Evolutionary conservation across 2,329 filamentous ascomycete species (phyloP).

Genomic region (Aspergillus quadrilineatus): DNA sequence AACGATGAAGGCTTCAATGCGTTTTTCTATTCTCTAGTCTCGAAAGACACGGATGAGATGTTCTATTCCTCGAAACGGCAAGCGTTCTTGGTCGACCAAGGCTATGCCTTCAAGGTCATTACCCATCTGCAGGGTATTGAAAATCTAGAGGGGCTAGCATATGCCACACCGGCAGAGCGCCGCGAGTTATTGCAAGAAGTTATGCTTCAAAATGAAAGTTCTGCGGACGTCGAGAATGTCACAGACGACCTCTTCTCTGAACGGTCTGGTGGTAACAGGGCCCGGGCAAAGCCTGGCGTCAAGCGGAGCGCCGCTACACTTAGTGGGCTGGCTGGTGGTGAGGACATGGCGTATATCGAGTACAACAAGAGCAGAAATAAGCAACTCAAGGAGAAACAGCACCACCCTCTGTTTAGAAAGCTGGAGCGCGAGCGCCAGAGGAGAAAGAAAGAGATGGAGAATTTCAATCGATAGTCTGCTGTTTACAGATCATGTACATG

Average conservation of each 20-base stretch:
- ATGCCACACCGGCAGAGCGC: conserved; percentile 73
- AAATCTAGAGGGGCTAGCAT: conserved; percentile 74
- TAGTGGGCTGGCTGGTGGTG: conserved; percentile 81
- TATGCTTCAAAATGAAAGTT: conserved; percentile 79
- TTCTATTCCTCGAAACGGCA: conserved; percentile 95
- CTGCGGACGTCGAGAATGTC: conserved; percentile 68
- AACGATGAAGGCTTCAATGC: conserved; percentile 99
- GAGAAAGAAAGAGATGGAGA: conserved; percentile 49
- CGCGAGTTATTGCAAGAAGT: conserved; percentile 87
- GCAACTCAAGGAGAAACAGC: conserved; percentile 62
- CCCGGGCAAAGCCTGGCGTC: conserved; percentile 57
- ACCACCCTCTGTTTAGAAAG: conserved; percentile 66
- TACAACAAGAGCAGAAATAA: conserved; percentile 73
- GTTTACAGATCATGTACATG: too few species aligned
- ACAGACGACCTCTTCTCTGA: conserved; percentile 66
- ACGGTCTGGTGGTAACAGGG: conserved; percentile 46
- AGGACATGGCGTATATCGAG: conserved; percentile 96
- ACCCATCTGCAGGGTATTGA: conserved; percentile 92
- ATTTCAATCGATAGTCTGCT: conserved; percentile 20
- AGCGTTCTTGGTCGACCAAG: conserved; percentile 95
- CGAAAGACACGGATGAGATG: conserved; percentile 97
- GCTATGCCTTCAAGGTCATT: conserved; percentile 98
- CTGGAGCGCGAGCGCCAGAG: conserved; percentile 62
- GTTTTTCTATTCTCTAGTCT: conserved; percentile 97
- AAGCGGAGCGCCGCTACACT: conserved; percentile 81